Evolutionary conservation across 1,284 basidiomycete genomes (phyloP), one percentile per base, ranked within the genome.

Genomic region (Porphyrellus sp.): DNA sequence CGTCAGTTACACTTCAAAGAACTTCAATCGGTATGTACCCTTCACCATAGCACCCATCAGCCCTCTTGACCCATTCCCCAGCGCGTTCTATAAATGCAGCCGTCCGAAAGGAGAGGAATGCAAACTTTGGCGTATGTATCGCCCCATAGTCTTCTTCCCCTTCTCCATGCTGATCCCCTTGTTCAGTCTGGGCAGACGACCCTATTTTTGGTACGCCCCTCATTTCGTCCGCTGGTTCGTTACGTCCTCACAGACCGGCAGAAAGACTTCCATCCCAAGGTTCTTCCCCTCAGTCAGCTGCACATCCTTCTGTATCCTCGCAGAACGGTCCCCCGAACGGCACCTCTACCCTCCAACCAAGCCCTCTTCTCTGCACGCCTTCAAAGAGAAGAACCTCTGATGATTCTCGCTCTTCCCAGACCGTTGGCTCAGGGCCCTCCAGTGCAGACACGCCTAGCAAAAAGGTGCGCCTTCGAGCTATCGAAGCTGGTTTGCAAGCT

Each of bases 161-260:
- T 41, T 28, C 6, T 27, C 21, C 25, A 20, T 23, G 23, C 45
- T 53, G 9, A 54, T 51, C 27, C 25, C 42, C 34, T 38, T 15
- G 41, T 37, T 39, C 54, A 77, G 75, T 64, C 18, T 77, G 75
- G 76, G 67, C 52, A 24, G 71, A 75, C 35, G 61, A 74, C 38
- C 60, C 63, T 27, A 52, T 59, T 41, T 48, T 63, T 54, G 9
- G 59, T 61, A 47, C 15, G 42, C 23, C 8, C 13, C 43, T 33
- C 15, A 5, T n/a, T 45, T 34, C 8, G 20, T 16, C 28, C 6
- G 16, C 5, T 18, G 6, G 9, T 18, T 7, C 24, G 9, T 42
- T 13, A 8, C 18, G 5, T 27, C 15, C 51, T 52, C n/a, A 61
- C 35, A n/a, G 18, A 16, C 15, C 8, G 20, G 18, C n/a, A 63